Conservation (phyloP, 192 early-diverging fungal genomes). For the Phlyctochytrium arcticum region DNA sequence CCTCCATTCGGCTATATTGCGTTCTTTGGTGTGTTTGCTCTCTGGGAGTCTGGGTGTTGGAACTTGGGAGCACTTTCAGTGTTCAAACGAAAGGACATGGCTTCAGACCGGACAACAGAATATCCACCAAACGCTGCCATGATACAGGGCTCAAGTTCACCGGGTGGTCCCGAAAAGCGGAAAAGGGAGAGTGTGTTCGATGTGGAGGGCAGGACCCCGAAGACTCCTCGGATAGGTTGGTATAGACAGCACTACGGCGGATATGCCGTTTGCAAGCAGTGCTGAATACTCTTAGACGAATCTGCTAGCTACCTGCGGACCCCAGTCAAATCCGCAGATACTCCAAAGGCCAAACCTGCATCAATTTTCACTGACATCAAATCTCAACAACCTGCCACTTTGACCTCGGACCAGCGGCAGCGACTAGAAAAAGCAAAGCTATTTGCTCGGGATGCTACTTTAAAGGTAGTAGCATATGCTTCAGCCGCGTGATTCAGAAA, state of each 20-base stretch:
- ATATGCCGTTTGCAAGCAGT: no score
- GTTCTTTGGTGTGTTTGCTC: background rate
- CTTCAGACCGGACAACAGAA: background rate
- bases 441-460: conserved; percentile 30
- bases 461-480: conserved; percentile 17
- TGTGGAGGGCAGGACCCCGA: no score
- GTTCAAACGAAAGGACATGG: background rate
- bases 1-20: background rate
- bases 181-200: background rate
- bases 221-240: no score
- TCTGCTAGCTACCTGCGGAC: no score
- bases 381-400: background rate
- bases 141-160: background rate
- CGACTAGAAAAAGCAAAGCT: conserved; percentile 33
- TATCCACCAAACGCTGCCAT: background rate
- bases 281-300: no score
- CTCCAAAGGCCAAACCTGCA: no score
- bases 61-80: background rate
- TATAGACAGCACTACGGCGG: no score
- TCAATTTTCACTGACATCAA: no score
- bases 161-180: background rate
- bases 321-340: no score
- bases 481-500: no score
- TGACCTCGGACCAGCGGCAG: conserved; percentile 16
- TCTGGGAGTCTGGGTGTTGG: background rate